These are phyloP conservation scores for Saccharomyces pastorianus DNA, from an alignment of 1,139 yeast species.

Conservation along the genomic window DNA sequence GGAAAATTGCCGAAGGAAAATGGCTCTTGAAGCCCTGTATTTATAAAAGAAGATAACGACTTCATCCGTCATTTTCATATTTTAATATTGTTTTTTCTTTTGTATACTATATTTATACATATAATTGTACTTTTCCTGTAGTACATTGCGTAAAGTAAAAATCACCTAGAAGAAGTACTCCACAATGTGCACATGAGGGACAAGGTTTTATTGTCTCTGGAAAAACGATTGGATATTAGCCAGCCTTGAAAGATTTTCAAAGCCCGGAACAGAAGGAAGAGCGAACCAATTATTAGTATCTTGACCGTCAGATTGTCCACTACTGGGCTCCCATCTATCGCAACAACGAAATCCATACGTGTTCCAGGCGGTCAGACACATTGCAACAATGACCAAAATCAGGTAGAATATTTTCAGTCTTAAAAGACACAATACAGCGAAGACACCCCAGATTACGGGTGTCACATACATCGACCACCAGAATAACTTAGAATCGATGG, in stretches of 20 bases:
- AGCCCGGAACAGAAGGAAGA: conserved; percentile 24
- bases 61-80: not conserved
- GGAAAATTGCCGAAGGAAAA: conserved; percentile 63
- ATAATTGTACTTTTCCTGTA: not conserved
- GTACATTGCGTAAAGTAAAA: not conserved
- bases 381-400: conserved; percentile 55
- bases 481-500: conserved; percentile 81
- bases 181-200: not conserved
- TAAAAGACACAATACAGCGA: conserved; percentile 69
- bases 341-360: conserved; percentile 86
- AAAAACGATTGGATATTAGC: conserved; percentile 26
- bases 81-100: conserved; percentile 1
- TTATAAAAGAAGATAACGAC: conserved; percentile 68
- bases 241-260: conserved; percentile 22
- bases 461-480: conserved; percentile 73
- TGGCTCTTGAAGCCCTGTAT: conserved; percentile 94
- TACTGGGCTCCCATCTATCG: conserved; percentile 50
- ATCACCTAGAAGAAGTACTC: not conserved
- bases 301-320: conserved; percentile 6
- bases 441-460: conserved; percentile 66
- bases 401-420: conserved; percentile 73
- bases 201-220: conserved; percentile 9
- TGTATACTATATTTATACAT: not conserved
- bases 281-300: conserved; percentile 24
- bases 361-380: conserved; percentile 67